Evolutionary conservation across 1,139 yeast species (phyloP), one percentile per base, ranked within the genome.

Genomic region (Geotrichum restrictum): DNA sequence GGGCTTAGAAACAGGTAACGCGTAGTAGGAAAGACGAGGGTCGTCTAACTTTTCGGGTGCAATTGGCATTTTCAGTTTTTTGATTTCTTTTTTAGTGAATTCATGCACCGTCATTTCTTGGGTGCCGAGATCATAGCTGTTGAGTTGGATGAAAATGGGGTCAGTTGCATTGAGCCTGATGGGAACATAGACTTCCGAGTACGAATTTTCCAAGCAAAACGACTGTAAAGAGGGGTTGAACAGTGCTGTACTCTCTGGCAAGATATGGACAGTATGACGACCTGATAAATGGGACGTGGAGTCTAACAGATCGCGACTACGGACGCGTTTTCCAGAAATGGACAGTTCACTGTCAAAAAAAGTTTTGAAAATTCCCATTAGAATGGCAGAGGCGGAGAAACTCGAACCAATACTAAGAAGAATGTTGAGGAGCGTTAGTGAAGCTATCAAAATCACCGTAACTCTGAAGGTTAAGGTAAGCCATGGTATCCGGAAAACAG

Each of bases 221-320:
- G 80, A 76, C 39, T 78, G 79, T 45, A 77, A 79, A 59, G 82
- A 80, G 1, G 97, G 97, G 59, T 91, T 88, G 64, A 94, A 73
- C 61, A 77, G 74, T 1, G 95, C 96, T 0, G 95, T 84, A 41
- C 95, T 86, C 65, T 93, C 98, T 0, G 98, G 98, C 41, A 94
- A 73, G 60, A 87, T 87, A 61, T 91, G 86, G 59, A 93, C 85
- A 1, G 93, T 86, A 63, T 87, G 86, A 53, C 81, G 81, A 48
- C 98, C 98, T 61, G 81, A 83, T 64, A 93, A 85, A 65, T 89
- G 95, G 2, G 83, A 72, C 33, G 87, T 78, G 53, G 83, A 76
- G 60, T 88, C 87, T 21, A 78, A 64, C 6, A 82, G 71, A 53
- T 72, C 68, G 14, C 66, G 65, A 19, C 70, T 65, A 46, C 69